Evolutionary conservation across 2,329 filamentous ascomycete genomes (phyloP).

Genomic region (Saccharata proteae): DNA sequence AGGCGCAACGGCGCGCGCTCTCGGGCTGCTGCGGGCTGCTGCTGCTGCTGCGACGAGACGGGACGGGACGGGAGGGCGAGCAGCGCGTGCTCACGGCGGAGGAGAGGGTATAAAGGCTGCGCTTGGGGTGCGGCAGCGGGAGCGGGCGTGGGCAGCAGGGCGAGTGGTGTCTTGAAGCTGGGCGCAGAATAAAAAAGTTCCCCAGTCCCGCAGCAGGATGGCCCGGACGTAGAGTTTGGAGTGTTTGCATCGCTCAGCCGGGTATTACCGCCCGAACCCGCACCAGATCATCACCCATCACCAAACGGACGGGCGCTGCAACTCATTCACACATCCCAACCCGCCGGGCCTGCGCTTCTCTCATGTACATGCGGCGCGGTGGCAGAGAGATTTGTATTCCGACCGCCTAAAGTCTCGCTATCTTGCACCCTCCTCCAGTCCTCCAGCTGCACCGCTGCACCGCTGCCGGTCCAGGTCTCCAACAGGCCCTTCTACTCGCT

Average conservation of each 20-base stretch:
- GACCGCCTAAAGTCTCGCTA: conserved; percentile 4
- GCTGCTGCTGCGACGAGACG: background rate
- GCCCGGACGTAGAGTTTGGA: conserved; percentile 1
- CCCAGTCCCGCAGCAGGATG: conserved; percentile 1
- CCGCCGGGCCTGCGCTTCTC: conserved; percentile 7
- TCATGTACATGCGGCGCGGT: conserved; percentile 8
- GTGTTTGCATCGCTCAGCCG: conserved; percentile 1
- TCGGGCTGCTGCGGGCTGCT: background rate
- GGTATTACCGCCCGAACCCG: conserved; percentile 4
- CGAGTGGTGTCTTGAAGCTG: background rate
- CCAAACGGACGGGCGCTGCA: too few species aligned
- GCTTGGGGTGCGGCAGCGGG: conserved; percentile 1
- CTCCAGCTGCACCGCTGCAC: conserved; percentile 4
- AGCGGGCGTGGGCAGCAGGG: background rate
- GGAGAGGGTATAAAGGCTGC: background rate
- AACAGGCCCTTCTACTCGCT: background rate
- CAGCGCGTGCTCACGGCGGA: background rate
- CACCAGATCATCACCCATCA: conserved; percentile 5
- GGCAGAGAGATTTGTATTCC: conserved; percentile 6
- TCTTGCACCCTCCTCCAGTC: conserved; percentile 4
- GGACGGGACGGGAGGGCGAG: background rate
- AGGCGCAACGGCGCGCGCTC: background rate
- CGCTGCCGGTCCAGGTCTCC: too few species aligned
- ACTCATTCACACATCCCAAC: too few species aligned
- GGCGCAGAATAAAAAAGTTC: conserved; percentile 5